Evolutionary conservation across 2,329 filamentous ascomycete species (phyloP).

Genomic region (Pseudogymnoascus destructans): DNA sequence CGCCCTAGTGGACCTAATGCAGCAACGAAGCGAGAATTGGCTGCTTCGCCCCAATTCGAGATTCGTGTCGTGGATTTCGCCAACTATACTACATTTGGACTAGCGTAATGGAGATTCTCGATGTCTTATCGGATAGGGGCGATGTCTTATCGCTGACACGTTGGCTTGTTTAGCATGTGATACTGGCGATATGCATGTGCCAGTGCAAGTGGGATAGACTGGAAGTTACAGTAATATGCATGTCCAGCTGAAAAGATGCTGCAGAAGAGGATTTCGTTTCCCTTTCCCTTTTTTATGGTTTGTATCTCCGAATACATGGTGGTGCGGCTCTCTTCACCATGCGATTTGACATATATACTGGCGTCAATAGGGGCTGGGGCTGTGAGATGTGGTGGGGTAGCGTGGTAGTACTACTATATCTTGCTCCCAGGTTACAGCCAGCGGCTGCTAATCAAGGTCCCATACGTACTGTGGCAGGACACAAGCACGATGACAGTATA

Average conservation of each 20-base stretch:
- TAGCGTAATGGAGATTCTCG: neutral
- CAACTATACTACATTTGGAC: neutral
- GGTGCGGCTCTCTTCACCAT: neutral
- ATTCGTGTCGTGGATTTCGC: neutral
- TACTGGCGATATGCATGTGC: neutral
- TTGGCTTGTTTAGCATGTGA: slow-evolving; percentile 3
- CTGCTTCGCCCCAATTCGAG: neutral
- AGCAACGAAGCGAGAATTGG: neutral
- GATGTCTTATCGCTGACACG: slow-evolving; percentile 1
- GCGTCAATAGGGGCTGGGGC: neutral
- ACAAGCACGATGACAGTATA: neutral
- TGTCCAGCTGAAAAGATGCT: slow-evolving; percentile 4
- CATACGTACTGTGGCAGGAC: neutral
- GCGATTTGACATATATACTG: neutral
- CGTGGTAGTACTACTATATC: neutral
- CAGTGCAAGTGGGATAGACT: neutral
- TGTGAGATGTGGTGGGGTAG: neutral
- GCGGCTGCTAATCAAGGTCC: neutral
- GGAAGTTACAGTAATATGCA: neutral
- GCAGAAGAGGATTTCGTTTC: neutral
- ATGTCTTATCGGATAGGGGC: slow-evolving; percentile 7
- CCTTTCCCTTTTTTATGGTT: neutral
- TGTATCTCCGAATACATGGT: neutral
- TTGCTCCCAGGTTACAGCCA: neutral
- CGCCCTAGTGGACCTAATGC: slow-evolving; percentile 6